Evolutionary conservation across 1,284 basidiomycete genomes (phyloP).

Genomic region (Papiliotrema fonsecae): DNA sequence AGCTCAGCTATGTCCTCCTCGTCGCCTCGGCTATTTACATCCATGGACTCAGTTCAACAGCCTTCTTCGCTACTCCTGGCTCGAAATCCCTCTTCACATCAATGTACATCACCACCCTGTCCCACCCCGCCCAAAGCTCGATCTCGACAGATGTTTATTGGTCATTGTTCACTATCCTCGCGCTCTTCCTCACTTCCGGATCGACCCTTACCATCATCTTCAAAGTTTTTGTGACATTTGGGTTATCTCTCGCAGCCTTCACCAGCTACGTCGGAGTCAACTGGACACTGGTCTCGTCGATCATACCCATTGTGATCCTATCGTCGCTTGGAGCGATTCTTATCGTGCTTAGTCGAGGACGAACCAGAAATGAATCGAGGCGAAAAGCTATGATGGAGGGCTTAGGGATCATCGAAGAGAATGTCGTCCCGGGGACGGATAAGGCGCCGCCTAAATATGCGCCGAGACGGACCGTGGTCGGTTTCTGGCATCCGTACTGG

Average conservation of each 20-base stretch:
- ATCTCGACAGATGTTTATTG: slow-evolving; percentile 65
- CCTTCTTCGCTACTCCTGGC: slow-evolving; percentile 14
- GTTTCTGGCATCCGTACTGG: slow-evolving; percentile 97
- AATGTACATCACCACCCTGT: slow-evolving; percentile 44
- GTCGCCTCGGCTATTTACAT: slow-evolving; percentile 39
- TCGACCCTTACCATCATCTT: slow-evolving; percentile 17
- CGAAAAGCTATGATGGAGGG: slow-evolving; percentile 23
- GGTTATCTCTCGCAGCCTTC: too few relatives aligned
- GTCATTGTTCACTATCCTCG: slow-evolving; percentile 31
- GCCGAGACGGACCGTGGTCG: slow-evolving; percentile 54
- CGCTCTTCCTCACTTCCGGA: slow-evolving; percentile 38
- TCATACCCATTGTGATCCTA: slow-evolving; percentile 34
- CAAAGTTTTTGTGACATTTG: too few relatives aligned
- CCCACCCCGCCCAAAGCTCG: slow-evolving; percentile 61
- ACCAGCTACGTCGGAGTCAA: slow-evolving; percentile 30
- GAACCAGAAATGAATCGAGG: slow-evolving; percentile 25
- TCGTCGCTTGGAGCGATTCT: slow-evolving; percentile 15
- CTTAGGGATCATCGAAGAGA: slow-evolving; percentile 31
- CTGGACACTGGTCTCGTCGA: slow-evolving; percentile 33
- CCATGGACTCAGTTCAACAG: slow-evolving; percentile 46
- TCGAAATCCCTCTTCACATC: slow-evolving; percentile 2
- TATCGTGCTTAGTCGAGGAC: slow-evolving; percentile 13
- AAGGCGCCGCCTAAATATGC: slow-evolving; percentile 25
- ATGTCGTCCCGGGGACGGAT: slow-evolving; percentile 26
- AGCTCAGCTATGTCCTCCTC: slow-evolving; percentile 48